Percentiles rank a stretch among this genome's conserved stretches.
phyloP scores from a whole-genome alignment of 139 green algal genomes.

The Ulvella scutata region DNA sequence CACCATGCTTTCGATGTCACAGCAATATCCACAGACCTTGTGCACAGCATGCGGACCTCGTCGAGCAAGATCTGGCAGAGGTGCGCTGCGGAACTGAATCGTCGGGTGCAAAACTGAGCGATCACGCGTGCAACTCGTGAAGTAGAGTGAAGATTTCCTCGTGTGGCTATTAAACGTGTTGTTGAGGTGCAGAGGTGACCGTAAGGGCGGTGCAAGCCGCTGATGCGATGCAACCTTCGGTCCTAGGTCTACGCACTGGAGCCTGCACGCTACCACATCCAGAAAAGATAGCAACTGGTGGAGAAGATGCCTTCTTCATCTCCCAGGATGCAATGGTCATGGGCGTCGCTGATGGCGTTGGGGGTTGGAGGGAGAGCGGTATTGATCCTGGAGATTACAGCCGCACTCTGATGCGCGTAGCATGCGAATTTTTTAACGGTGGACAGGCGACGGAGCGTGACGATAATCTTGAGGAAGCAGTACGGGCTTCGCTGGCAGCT shows the following conservation, averaged over 20 bases:
- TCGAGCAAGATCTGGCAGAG: no score
- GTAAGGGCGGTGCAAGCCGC: neutral
- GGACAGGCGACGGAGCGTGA: neutral
- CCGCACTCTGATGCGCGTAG: slow-evolving; percentile 48
- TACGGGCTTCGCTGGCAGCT: slow-evolving; percentile 23
- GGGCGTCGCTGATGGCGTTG: slow-evolving; percentile 82
- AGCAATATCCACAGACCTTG: no score
- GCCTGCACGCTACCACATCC: slow-evolving; percentile 52
- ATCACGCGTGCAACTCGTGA: no score
- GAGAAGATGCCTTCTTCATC: slow-evolving; percentile 77
- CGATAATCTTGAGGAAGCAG: neutral
- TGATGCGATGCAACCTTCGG: neutral
- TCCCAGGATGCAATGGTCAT: slow-evolving; percentile 31
- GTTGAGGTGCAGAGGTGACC: neutral
- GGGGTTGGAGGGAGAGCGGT: slow-evolving; percentile 67
- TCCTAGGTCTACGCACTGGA: slow-evolving; percentile 15
- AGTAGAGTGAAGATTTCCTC: no score
- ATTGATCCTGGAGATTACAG: slow-evolving; percentile 49
- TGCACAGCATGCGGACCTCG: no score
- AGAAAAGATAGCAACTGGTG: slow-evolving; percentile 49
- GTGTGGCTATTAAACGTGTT: no score
- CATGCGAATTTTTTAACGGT: slow-evolving; percentile 22
- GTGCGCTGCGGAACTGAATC: no score
- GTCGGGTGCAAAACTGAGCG: no score
- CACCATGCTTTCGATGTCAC: no score